phyloP scores from a whole-genome alignment of 306 rosid species.

The Cicer judaicum region DNA sequence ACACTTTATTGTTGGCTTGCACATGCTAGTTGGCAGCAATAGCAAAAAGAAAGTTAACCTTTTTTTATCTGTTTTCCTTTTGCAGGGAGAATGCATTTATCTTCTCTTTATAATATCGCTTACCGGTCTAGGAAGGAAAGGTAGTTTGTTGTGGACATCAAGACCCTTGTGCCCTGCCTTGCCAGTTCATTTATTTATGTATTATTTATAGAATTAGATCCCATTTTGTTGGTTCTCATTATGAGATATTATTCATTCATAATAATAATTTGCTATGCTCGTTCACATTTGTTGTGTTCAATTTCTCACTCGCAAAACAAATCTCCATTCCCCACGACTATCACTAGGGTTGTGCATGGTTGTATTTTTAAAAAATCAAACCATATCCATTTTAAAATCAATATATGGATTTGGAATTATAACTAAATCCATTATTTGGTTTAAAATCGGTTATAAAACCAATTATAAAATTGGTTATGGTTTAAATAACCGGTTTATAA shows the following conservation, averaged over 20 bases:
- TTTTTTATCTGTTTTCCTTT: constrained; percentile 24
- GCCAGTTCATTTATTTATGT: constrained; percentile 23
- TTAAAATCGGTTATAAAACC: too few relatives aligned
- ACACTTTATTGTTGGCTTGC: constrained; percentile 43
- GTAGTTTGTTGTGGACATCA: constrained; percentile 29
- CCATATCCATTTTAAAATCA: too few relatives aligned
- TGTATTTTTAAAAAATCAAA: too few relatives aligned
- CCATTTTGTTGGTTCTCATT: constrained; percentile 40
- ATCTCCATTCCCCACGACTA: not conserved
- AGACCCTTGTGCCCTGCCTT: constrained; percentile 2
- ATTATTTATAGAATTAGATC: constrained; percentile 14
- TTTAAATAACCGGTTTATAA: too few relatives aligned
- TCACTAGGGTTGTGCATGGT: too few relatives aligned
- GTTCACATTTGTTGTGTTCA: constrained; percentile 28
- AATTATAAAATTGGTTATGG: too few relatives aligned
- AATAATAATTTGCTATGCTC: not conserved
- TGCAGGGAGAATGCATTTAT: constrained; percentile 35
- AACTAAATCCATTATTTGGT: too few relatives aligned
- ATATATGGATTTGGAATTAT: too few relatives aligned
- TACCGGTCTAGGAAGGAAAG: constrained; percentile 38
- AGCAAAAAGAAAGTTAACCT: constrained; percentile 43
- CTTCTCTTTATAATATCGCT: constrained; percentile 23
- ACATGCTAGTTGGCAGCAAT: constrained; percentile 45
- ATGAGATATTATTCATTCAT: constrained; percentile 36
- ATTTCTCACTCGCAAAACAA: constrained; percentile 12